A percentile compares a stretch with the other conserved stretches of the same genome.
phyloP scores from a whole-genome alignment of 371 early-diverging fungal genomes.

The Umbelopsis sp. region DNA sequence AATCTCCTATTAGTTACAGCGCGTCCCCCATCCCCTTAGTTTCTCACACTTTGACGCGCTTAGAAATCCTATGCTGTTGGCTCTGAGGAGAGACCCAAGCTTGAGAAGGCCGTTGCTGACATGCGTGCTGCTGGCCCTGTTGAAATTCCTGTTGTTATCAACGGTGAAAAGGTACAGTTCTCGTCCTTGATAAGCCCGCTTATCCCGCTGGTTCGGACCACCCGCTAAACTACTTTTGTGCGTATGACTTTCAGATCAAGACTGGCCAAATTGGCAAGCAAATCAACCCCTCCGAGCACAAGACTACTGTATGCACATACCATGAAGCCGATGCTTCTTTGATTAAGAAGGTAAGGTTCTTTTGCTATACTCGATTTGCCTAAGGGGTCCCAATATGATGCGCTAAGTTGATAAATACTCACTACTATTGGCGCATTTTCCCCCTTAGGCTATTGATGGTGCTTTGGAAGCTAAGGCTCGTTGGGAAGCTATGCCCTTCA shows the following conservation, averaged over 20 bases:
- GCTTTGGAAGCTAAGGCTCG: constrained; percentile 83
- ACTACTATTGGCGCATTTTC: not conserved
- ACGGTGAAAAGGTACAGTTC: constrained; percentile 75
- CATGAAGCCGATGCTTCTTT: constrained; percentile 79
- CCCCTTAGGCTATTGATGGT: constrained; percentile 83
- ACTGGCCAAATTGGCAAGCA: constrained; percentile 76
- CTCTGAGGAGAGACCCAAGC: constrained; percentile 74
- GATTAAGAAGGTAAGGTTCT: constrained; percentile 47
- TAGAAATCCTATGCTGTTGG: constrained; percentile 82
- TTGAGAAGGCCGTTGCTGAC: constrained; percentile 79
- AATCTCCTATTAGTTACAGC: not conserved
- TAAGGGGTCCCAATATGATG: not conserved
- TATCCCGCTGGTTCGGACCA: too few relatives aligned
- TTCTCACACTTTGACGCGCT: not conserved
- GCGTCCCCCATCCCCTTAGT: not conserved
- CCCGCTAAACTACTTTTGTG: not conserved
- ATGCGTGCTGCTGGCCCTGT: constrained; percentile 73
- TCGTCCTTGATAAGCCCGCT: not conserved
- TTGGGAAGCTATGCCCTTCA: constrained; percentile 95
- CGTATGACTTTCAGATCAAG: constrained; percentile 41
- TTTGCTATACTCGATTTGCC: not conserved
- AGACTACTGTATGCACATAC: constrained; percentile 78
- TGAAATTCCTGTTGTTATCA: constrained; percentile 85
- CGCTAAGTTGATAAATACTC: not conserved
- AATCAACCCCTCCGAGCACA: constrained; percentile 85